Conservation (phyloP, 805 yeast species). For the Candida suzukii region DNA sequence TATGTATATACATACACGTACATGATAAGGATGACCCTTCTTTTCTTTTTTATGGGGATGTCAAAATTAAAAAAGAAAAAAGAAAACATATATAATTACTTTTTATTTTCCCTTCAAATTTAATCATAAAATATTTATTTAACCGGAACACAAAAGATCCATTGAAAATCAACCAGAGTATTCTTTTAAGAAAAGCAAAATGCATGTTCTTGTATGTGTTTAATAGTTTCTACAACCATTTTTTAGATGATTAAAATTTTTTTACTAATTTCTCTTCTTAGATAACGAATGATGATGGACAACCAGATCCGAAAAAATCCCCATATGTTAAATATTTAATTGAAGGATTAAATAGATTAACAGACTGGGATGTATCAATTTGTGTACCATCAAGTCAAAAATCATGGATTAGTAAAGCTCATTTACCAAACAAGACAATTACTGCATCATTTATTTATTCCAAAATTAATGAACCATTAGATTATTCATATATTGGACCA, state of each 20-base stretch:
- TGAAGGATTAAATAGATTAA: constrained; percentile 46
- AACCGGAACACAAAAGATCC: no score
- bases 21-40: no score
- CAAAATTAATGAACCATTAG: constrained; percentile 29
- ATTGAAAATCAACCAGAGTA: no score
- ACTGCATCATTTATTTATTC: constrained; percentile 54
- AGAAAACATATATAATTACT: no score
- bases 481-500: constrained; percentile 53
- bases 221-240: neutral
- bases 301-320: constrained; percentile 60
- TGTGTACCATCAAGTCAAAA: constrained; percentile 73
- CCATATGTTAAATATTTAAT: constrained; percentile 76
- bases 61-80: no score
- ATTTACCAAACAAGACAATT: constrained; percentile 61
- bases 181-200: no score
- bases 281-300: constrained; percentile 38
- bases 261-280: neutral
- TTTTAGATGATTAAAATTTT: no score
- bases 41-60: no score
- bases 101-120: no score
- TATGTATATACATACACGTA: no score
- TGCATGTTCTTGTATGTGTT: neutral
- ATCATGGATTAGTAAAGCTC: constrained; percentile 95
- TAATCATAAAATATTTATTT: no score
- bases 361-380: constrained; percentile 75